Conservation (phyloP, 345 rosid genomes). For the Camelina sativa region DNA sequence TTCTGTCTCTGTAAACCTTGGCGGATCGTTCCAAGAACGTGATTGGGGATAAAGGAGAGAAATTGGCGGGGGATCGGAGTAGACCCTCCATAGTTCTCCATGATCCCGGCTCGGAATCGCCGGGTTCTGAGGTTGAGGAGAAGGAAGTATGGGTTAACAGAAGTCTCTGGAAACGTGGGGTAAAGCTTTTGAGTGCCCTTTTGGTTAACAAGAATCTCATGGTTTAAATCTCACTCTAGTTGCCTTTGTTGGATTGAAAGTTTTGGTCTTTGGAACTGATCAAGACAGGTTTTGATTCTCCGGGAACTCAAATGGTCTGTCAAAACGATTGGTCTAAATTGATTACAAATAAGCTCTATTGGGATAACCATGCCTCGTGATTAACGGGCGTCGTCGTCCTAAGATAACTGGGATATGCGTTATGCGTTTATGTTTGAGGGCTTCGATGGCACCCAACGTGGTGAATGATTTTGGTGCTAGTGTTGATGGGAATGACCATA, state of each 20-base stretch:
- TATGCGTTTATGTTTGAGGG: too few species aligned
- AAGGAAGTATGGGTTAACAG: neutral
- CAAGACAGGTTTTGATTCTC: neutral
- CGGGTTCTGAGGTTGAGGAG: constrained; percentile 4
- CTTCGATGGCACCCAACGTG: too few species aligned
- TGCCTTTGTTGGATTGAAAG: neutral
- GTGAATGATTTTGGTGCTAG: too few species aligned
- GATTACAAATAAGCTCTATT: neutral
- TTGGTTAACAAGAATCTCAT: constrained; percentile 37
- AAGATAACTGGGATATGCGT: too few species aligned
- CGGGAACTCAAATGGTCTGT: neutral
- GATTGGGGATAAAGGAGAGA: constrained; percentile 67
- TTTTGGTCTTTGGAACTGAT: constrained; percentile 10
- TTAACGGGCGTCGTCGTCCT: neutral
- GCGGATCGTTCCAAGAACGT: constrained; percentile 79
- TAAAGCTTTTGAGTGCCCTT: constrained; percentile 24
- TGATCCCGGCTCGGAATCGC: constrained; percentile 45
- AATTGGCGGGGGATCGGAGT: constrained; percentile 63
- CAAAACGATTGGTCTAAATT: neutral
- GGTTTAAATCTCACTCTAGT: neutral
- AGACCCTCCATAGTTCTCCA: constrained; percentile 68
- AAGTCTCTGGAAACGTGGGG: constrained; percentile 16
- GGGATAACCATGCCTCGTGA: neutral
- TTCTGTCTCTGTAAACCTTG: constrained; percentile 61
- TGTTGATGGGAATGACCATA: too few species aligned